Base-by-base conservation (phyloP, 768 basidiomycete species). In the Floccularia luteovirens region DNA sequence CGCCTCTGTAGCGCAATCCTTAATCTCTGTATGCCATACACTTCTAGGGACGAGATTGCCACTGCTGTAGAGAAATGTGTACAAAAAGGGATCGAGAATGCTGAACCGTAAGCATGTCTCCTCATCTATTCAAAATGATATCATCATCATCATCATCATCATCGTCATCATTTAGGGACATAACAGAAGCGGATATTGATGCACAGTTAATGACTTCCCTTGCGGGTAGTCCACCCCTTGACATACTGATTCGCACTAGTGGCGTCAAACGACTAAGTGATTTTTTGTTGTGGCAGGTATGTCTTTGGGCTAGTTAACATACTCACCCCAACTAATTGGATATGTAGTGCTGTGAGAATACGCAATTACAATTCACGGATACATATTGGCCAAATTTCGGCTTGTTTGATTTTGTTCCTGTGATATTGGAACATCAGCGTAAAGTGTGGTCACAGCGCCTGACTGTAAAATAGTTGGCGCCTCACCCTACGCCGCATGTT, bases 341-440 rank as follows among this genome's bases (percentile, higher is more conserved):
- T 39, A 11, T 41, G 5, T 52, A 96, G 90, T 80, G 81, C 45
- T 82, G 72, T 39, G 82, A 93, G 51, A 58, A 84, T 47, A 90
- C 90, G 0, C 90, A 93, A 48, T 61, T 99, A 6, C 90, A 97
- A 53, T 92, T 96, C 57, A 73, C 79, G 14, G 63, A 77, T 11
- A 75, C 77, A 0, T 91, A 83, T 53, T 99, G 96, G 96, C 96
- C 96, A 0, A 83, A 92, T 40, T 94, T 96, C 52, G 87, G 91
- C 3, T 55, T 97, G 2, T 68, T 75, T 41, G 88, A 98, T 48
- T 77, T 99, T 50, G 58, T 96, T 17, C 90, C 91, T 1, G 79
- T 98, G 38, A 61, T 99, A 14, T 66, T 98, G 31, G 82, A 87
- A 38, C 98, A 82, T 60, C 94, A 99, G 57, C 75, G 77, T 33